These are phyloP conservation scores for Sungouiozyma intestinalis DNA, from an alignment of 805 yeast genomes.

Conservation along the genomic window DNA sequence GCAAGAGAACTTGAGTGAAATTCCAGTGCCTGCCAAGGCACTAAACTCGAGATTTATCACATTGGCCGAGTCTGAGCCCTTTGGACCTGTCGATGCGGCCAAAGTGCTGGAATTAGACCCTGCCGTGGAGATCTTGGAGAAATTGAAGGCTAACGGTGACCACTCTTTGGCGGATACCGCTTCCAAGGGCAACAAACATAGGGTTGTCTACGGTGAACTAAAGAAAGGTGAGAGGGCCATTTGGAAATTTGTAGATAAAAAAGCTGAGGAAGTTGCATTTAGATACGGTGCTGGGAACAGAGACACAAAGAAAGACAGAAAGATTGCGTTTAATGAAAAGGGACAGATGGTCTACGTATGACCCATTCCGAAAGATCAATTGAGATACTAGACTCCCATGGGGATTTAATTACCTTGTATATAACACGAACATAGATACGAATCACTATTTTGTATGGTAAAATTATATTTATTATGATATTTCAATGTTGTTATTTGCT, in stretches of 20 bases:
- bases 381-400: too few species aligned
- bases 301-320: conserved; percentile 79
- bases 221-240: conserved; percentile 58
- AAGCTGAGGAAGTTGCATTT: conserved; percentile 77
- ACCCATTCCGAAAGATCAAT: background rate
- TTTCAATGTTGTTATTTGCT: background rate
- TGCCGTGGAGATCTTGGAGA: conserved; percentile 68
- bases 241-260: conserved; percentile 67
- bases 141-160: conserved; percentile 49
- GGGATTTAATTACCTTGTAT: background rate
- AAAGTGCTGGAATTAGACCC: conserved; percentile 71
- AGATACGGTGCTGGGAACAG: conserved; percentile 87
- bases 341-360: conserved; percentile 42
- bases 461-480: too few species aligned
- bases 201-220: conserved; percentile 43
- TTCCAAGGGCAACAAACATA: conserved; percentile 26
- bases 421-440: background rate
- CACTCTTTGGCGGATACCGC: conserved; percentile 26
- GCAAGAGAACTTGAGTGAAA: conserved; percentile 80
- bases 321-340: conserved; percentile 54
- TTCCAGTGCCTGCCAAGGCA: conserved; percentile 81
- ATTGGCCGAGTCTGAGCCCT: conserved; percentile 89
- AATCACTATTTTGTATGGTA: background rate
- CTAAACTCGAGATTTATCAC: conserved; percentile 73
- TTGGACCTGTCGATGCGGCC: conserved; percentile 95